Base-by-base conservation (phyloP, 164 flowering plant genomes). In the Tetracentron sinense region DNA sequence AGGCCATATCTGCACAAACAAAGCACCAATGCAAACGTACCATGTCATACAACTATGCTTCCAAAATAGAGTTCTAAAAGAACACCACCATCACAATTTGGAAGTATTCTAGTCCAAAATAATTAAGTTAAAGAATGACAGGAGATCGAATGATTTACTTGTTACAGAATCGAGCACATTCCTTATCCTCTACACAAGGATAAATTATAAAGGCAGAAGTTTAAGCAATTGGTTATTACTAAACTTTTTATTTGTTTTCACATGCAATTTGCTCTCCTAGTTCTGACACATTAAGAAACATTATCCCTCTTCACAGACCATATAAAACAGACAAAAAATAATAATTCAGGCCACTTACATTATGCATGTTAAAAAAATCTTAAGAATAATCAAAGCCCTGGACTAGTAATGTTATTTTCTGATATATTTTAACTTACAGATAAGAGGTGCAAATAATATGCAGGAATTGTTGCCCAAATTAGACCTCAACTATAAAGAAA, bases 1-100 rank as follows among this genome's bases (percentile, higher is more conserved):
- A 65, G 99, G 97, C 99, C 99, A 95, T 81, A 95, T 90, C 99
- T 95, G 78, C 78, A 75, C 38, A n/a, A 69, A 26, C 29, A 62
- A 67, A 69, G 20, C 11, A 57, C 12, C 6, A 60, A 6, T 20
- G n/a, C 11, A 66, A 57, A 42, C 58, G 42, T 54, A 71, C 16
- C 20, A 54, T 22, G 6, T 15, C 15, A 15, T 16, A 16, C 28
- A 20, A 21, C 33, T 19, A 22, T 26, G 19, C 8, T 38, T 3
- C 22, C 22, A 19, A 10, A 63, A 63, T 5, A 28, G 42, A 21
- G 3, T 15, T 26, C 10, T 27, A 44, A 21, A 38, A 38, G 44
- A 38, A 38, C 11, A 16, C 6, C 4, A 38, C 44, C 44, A 38
- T 38, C 44, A 26, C 22, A 49, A 61, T 26, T 8, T 29, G 7